A percentile compares a stretch with the other conserved stretches of the same genome.
Conservation (phyloP, 768 basidiomycete genomes). For the Porphyrellus cyaneotinctus region DNA sequence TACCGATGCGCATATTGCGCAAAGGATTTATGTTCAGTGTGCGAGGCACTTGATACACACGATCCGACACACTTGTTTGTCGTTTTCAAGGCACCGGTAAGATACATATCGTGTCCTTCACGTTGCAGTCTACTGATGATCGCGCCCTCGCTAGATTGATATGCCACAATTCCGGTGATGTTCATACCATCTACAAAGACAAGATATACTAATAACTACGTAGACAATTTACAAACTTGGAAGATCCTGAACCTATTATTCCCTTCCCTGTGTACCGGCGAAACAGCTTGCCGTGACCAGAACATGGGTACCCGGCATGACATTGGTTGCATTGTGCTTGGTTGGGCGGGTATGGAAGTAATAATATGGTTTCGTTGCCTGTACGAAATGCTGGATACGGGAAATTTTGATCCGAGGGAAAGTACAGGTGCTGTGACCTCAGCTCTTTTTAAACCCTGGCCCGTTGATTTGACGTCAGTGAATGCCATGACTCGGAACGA, state of each 20-base stretch:
- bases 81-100: constrained; percentile 79
- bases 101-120: constrained; percentile 16
- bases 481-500: neutral
- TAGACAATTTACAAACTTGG: constrained; percentile 56
- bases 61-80: constrained; percentile 80
- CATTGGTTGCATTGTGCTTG: neutral
- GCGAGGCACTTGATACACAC: constrained; percentile 79
- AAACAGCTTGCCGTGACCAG: neutral
- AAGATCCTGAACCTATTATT: constrained; percentile 60
- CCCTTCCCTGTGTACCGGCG: constrained; percentile 57
- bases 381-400: neutral
- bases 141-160: constrained; percentile 48
- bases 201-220: constrained; percentile 8
- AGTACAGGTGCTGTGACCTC: neutral
- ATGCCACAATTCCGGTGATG: constrained; percentile 68
- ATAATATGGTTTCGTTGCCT: neutral
- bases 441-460: constrained; percentile 36
- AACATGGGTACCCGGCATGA: neutral
- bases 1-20: constrained; percentile 86
- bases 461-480: neutral
- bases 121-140: constrained; percentile 3
- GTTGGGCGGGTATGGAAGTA: constrained; percentile 5
- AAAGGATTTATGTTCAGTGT: constrained; percentile 82
- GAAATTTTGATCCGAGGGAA: neutral
- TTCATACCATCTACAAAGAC: constrained; percentile 4